These are phyloP conservation scores for Thelonectria discophora DNA, from an alignment of 2,329 filamentous ascomycete genomes.

Conservation along the genomic window DNA sequence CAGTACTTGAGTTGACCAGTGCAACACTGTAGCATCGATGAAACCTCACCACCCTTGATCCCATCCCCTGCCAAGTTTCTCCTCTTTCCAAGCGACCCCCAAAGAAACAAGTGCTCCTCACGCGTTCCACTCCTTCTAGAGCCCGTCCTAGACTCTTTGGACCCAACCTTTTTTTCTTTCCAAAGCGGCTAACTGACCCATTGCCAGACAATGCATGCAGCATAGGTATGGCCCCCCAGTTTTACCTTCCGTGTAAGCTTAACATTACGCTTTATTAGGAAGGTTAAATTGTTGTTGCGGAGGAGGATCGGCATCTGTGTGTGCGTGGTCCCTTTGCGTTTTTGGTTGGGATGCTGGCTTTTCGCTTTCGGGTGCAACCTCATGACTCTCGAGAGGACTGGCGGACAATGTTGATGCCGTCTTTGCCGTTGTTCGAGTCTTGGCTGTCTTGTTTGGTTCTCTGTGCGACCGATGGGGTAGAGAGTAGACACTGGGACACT, in stretches of 20 bases:
- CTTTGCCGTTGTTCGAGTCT: conserved; percentile 24
- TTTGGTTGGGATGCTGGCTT: no score
- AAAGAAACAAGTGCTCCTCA: neutral
- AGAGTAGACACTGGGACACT: no score
- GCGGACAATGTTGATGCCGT: conserved; percentile 24
- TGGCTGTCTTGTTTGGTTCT: neutral
- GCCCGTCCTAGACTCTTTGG: neutral
- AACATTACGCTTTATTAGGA: conserved; percentile 21
- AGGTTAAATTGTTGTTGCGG: conserved; percentile 13
- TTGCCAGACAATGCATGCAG: no score
- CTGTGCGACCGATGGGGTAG: no score
- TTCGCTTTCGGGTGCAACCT: conserved; percentile 5
- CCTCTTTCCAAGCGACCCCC: no score
- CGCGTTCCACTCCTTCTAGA: conserved; percentile 13
- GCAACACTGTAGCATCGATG: no score
- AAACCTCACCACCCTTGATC: no score
- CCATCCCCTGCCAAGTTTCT: no score
- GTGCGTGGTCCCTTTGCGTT: neutral
- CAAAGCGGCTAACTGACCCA: neutral
- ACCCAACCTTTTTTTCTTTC: no score
- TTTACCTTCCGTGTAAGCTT: conserved; percentile 16
- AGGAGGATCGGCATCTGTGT: conserved; percentile 9
- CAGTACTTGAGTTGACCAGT: no score
- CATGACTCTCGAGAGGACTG: conserved; percentile 6
- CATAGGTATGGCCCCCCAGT: no score